Evolutionary conservation across 2,329 filamentous ascomycete genomes (phyloP).

Genomic region (Aureobasidium lini): DNA sequence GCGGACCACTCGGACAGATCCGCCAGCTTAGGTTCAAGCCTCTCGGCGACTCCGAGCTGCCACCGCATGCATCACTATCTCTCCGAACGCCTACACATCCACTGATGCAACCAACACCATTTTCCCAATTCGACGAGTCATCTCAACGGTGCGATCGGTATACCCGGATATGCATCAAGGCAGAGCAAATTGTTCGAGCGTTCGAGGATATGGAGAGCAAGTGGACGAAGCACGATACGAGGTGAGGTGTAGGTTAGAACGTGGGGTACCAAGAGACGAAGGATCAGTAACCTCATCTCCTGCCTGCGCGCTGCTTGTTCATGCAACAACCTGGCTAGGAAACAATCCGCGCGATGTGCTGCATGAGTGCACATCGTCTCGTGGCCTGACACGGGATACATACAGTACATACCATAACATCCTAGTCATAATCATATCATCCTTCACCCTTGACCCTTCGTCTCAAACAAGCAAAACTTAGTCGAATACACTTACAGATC

Average conservation of each 20-base stretch:
- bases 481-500: not conserved
- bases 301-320: not conserved
- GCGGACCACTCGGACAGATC: conserved; percentile 8
- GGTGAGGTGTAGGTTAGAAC: not conserved
- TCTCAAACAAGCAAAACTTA: no score
- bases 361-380: not conserved
- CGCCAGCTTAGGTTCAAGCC: not conserved
- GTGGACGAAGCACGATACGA: not conserved
- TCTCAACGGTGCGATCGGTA: not conserved
- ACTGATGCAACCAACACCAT: not conserved
- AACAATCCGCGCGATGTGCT: not conserved
- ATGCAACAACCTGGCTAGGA: not conserved
- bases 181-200: not conserved
- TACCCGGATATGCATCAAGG: not conserved
- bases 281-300: conserved; percentile 1
- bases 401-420: not conserved
- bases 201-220: not conserved
- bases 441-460: not conserved
- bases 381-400: not conserved
- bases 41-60: conserved; percentile 1
- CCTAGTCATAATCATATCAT: not conserved
- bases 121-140: not conserved
- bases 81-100: not conserved
- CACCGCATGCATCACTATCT: not conserved
- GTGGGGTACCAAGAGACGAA: conserved; percentile 8